Conservation (phyloP, 2,329 filamentous ascomycete species). For the Rhinocladiella similis region DNA sequence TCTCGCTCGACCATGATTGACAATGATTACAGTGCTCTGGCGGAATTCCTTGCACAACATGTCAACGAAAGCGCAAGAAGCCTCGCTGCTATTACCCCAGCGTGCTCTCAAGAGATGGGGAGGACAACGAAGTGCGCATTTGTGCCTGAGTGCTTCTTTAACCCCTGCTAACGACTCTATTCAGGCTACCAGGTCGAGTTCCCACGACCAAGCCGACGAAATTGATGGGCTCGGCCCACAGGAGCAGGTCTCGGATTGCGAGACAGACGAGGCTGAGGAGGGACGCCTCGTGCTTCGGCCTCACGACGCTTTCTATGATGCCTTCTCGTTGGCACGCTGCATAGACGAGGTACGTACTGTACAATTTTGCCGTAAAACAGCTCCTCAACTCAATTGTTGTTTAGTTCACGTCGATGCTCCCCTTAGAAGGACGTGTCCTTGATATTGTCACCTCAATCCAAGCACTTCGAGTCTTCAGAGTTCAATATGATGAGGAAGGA, state of each 20-base stretch:
- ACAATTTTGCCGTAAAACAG: not conserved
- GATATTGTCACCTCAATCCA: slow-evolving; percentile 13
- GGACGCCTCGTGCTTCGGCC: not conserved
- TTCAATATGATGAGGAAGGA: slow-evolving; percentile 2
- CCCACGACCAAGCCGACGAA: slow-evolving; percentile 1
- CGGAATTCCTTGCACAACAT: slow-evolving; percentile 23
- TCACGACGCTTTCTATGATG: slow-evolving; percentile 14
- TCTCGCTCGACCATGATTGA: slow-evolving; percentile 4
- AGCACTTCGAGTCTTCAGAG: slow-evolving; percentile 12
- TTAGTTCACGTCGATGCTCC: slow-evolving; percentile 18
- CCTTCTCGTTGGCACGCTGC: slow-evolving; percentile 16
- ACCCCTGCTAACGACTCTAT: not conserved
- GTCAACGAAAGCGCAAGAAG: slow-evolving; percentile 23
- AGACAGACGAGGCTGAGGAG: slow-evolving; percentile 4
- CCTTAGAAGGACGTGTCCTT: slow-evolving; percentile 1
- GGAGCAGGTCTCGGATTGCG: not conserved
- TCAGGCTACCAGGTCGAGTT: not conserved
- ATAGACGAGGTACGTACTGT: slow-evolving; percentile 16
- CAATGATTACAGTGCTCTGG: slow-evolving; percentile 14
- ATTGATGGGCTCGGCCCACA: not conserved
- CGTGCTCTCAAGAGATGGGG: slow-evolving; percentile 5
- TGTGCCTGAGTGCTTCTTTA: not conserved
- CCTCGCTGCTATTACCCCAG: slow-evolving; percentile 21
- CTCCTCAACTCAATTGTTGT: not conserved
- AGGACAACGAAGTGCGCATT: slow-evolving; percentile 13